These are phyloP conservation scores for Torrubiella hemipterigena DNA, from an alignment of 2,329 filamentous ascomycete species.

Conservation along the genomic window DNA sequence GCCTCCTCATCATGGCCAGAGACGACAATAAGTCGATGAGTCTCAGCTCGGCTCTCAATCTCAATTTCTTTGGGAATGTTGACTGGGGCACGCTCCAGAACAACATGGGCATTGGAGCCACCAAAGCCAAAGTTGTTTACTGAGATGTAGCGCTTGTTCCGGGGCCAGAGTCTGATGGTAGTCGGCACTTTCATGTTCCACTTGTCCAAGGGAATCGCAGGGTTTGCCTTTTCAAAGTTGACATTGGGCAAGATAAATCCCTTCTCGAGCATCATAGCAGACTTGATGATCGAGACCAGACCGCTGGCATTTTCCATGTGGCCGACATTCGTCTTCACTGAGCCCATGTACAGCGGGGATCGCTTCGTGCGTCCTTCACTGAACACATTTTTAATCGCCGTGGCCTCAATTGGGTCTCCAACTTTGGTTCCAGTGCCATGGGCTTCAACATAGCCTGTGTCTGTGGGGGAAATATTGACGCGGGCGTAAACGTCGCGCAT, in stretches of 20 bases:
- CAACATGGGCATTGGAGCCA: conserved; percentile 28
- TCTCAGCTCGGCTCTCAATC: conserved; percentile 5
- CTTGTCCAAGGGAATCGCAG: conserved; percentile 33
- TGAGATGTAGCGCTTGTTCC: conserved; percentile 35
- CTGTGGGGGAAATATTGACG: conserved; percentile 15
- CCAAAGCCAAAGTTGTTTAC: conserved; percentile 37
- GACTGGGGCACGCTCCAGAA: conserved; percentile 25
- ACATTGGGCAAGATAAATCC: conserved; percentile 36
- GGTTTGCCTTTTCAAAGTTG: conserved; percentile 36
- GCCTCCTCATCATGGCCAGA: conserved; percentile 25
- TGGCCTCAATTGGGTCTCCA: conserved; percentile 44
- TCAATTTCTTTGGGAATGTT: conserved; percentile 3
- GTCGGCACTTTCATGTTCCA: conserved; percentile 37
- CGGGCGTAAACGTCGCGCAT: conserved; percentile 24
- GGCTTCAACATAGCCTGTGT: conserved; percentile 29
- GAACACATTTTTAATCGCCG: conserved; percentile 32
- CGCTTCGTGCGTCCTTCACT: conserved; percentile 23
- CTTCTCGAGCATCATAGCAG: conserved; percentile 36
- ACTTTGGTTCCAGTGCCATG: conserved; percentile 45
- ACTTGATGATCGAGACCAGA: conserved; percentile 40
- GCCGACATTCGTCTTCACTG: conserved; percentile 38
- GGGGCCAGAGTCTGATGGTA: conserved; percentile 31
- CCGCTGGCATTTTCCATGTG: conserved; percentile 39
- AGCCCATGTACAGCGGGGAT: conserved; percentile 32
- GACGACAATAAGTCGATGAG: conserved; percentile 28